A percentile compares a stretch with the other conserved stretches of the same genome.
These are phyloP conservation scores for Trametes cinnabarina DNA, from an alignment of 768 basidiomycete genomes.

Conservation along the genomic window DNA sequence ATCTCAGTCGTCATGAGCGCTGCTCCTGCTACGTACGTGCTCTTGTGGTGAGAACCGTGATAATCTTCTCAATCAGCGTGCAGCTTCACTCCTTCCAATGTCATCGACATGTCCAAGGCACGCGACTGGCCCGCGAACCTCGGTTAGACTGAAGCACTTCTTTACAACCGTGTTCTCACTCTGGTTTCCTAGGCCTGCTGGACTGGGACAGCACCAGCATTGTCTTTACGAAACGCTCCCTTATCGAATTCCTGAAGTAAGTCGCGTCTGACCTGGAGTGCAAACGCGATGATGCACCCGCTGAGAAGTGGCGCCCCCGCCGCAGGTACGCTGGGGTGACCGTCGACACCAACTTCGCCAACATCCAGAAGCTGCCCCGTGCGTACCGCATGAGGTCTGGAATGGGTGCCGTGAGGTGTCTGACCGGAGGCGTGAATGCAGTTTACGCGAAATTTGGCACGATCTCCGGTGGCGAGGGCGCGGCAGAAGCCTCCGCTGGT, in stretches of 20 bases:
- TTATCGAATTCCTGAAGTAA: constrained; percentile 78
- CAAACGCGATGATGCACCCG: constrained; percentile 8
- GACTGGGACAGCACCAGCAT: constrained; percentile 79
- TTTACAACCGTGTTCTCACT: background rate
- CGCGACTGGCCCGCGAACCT: constrained; percentile 70
- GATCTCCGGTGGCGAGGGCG: constrained; percentile 29
- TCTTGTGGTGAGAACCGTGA: background rate
- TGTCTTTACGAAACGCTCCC: constrained; percentile 73
- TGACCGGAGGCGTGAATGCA: constrained; percentile 25
- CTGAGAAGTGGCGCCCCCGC: constrained; percentile 10
- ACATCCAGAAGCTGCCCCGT: constrained; percentile 77
- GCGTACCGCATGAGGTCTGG: constrained; percentile 23
- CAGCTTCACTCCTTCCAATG: constrained; percentile 58
- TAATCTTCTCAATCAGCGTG: background rate
- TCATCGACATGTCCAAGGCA: constrained; percentile 63
- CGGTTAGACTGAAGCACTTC: constrained; percentile 45
- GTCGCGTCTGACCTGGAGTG: constrained; percentile 20
- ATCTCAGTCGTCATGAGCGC: background rate
- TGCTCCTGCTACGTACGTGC: constrained; percentile 41
- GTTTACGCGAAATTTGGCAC: constrained; percentile 75
- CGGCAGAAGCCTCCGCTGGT: constrained; percentile 11
- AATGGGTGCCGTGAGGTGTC: too few relatives aligned
- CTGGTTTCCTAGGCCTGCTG: constrained; percentile 55
- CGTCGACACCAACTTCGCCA: constrained; percentile 72
- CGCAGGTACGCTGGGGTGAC: constrained; percentile 69